These are phyloP conservation scores for Nakazawaea populi DNA, from an alignment of 805 yeast genomes.

Conservation along the genomic window DNA sequence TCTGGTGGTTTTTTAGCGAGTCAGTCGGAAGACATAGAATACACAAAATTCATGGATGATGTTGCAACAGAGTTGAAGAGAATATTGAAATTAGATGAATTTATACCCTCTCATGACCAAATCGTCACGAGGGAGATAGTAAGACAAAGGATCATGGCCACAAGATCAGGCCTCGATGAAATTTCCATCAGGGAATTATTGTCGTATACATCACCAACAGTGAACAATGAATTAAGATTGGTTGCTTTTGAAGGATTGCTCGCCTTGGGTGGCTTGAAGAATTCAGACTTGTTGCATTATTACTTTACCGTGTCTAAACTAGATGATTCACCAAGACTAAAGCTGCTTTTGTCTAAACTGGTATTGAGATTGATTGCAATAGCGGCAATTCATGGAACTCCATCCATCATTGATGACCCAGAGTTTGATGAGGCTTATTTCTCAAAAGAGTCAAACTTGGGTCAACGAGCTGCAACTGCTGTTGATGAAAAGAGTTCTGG, in stretches of 20 bases:
- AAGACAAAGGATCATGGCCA: constrained; percentile 52
- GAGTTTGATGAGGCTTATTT: constrained; percentile 35
- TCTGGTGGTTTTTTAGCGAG: constrained; percentile 15
- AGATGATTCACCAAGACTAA: constrained; percentile 49
- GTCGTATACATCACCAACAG: constrained; percentile 41
- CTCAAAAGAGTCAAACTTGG: neutral
- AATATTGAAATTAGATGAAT: constrained; percentile 71
- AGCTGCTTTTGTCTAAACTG: constrained; percentile 39
- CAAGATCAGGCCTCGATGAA: constrained; percentile 45
- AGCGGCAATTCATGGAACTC: constrained; percentile 61
- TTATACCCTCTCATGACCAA: constrained; percentile 73
- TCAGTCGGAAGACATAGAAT: constrained; percentile 18
- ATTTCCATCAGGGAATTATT: constrained; percentile 51
- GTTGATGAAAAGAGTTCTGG: constrained; percentile 18
- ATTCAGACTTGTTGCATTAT: constrained; percentile 52
- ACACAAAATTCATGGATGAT: constrained; percentile 33
- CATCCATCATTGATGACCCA: constrained; percentile 56
- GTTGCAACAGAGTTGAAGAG: constrained; percentile 67
- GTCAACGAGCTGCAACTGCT: neutral
- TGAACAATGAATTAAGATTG: constrained; percentile 47
- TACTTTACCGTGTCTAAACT: constrained; percentile 51
- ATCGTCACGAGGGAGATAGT: constrained; percentile 52
- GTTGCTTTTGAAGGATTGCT: constrained; percentile 69
- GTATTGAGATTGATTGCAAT: constrained; percentile 52
- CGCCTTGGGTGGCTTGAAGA: constrained; percentile 71